phyloP scores from a whole-genome alignment of 352 stramenopile genomes.

The Globisporangium apiculatum region DNA sequence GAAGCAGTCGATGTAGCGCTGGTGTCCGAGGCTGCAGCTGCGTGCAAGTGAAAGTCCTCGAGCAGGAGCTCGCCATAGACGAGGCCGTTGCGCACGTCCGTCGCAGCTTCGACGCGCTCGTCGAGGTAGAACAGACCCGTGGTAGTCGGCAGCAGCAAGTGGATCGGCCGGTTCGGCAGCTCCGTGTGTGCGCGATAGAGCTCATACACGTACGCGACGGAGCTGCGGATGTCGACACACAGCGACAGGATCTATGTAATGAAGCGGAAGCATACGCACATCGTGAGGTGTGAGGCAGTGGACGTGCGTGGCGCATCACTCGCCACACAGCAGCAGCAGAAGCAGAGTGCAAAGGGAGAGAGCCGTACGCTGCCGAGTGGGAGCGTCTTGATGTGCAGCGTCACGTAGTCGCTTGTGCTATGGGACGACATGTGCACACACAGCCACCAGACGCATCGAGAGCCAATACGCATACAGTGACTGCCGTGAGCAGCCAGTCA shows the following conservation, averaged over 20 bases:
- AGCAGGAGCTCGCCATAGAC: slow-evolving; percentile 58
- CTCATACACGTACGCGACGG: slow-evolving; percentile 69
- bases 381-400: slow-evolving; percentile 66
- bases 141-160: slow-evolving; percentile 61
- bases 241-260: slow-evolving; percentile 43
- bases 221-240: slow-evolving; percentile 38
- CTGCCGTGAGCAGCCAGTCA: too few relatives aligned
- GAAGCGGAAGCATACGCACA: too few relatives aligned
- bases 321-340: too few relatives aligned
- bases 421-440: not conserved
- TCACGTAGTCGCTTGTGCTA: slow-evolving; percentile 52
- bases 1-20: not conserved
- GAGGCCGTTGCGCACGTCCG: slow-evolving; percentile 52
- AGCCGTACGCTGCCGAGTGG: slow-evolving; percentile 57
- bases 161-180: slow-evolving; percentile 44
- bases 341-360: too few relatives aligned
- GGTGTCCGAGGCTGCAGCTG: slow-evolving; percentile 2
- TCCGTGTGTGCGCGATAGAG: slow-evolving; percentile 62
- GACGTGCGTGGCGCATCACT: too few relatives aligned
- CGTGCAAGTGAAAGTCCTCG: slow-evolving; percentile 58
- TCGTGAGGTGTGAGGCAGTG: too few relatives aligned
- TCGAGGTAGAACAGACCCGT: slow-evolving; percentile 65
- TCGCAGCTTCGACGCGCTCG: slow-evolving; percentile 51
- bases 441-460: not conserved
- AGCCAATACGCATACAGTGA: not conserved